These are phyloP conservation scores for Ambispora gerdemannii DNA, from an alignment of 192 early-diverging fungal genomes.

Conservation along the genomic window DNA sequence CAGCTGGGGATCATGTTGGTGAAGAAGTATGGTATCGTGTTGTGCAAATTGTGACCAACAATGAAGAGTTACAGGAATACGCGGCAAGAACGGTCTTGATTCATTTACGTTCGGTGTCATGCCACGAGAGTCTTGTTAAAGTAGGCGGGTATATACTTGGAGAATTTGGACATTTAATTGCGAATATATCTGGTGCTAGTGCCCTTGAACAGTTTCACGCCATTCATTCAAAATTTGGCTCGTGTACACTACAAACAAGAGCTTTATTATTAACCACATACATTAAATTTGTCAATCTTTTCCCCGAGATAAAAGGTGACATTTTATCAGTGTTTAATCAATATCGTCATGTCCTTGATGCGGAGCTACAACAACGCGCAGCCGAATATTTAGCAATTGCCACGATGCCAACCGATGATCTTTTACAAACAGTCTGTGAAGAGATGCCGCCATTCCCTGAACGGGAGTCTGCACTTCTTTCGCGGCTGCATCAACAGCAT, in stretches of 20 bases:
- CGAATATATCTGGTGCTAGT: conserved; percentile 76
- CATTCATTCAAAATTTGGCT: conserved; percentile 85
- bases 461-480: conserved; percentile 85
- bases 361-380: conserved; percentile 96
- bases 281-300: conserved; percentile 95
- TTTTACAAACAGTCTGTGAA: conserved; percentile 91
- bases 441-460: conserved; percentile 99
- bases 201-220: conserved; percentile 95
- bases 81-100: conserved; percentile 81
- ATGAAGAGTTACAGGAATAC: conserved; percentile 93
- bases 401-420: conserved; percentile 77
- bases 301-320: conserved; percentile 94
- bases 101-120: conserved; percentile 82
- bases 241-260: conserved; percentile 74
- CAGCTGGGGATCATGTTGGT: conserved; percentile 92
- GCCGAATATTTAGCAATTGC: conserved; percentile 92
- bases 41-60: conserved; percentile 94
- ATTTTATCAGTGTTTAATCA: conserved; percentile 83
- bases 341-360: conserved; percentile 85
- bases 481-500: conserved; percentile 77
- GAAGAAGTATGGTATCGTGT: conserved; percentile 98
- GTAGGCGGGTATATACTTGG: conserved; percentile 96
- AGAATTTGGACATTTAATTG: conserved; percentile 96
- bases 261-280: conserved; percentile 88
- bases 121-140: conserved; percentile 94